Conservation (phyloP, 208 protist species). For the Tritrichomonas musculus region DNA sequence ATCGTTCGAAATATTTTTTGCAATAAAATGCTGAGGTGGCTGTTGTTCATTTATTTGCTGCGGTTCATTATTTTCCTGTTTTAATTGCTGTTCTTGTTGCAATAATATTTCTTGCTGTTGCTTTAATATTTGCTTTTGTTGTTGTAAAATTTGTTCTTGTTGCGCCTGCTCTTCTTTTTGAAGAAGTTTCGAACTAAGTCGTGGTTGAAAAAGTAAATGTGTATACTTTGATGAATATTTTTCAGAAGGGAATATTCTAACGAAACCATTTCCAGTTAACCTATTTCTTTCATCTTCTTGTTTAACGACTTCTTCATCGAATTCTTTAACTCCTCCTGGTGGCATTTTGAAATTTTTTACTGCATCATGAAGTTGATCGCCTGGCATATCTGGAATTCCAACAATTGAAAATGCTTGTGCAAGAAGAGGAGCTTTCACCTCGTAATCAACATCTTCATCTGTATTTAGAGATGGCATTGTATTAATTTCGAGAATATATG, state of each 20-base stretch:
- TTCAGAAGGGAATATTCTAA: not conserved
- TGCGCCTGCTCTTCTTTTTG: not conserved
- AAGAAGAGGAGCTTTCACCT: not conserved
- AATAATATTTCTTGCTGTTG: too few species aligned
- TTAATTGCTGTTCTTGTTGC: too few species aligned
- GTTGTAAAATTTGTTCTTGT: not conserved
- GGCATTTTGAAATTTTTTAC: not conserved
- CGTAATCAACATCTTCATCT: not conserved
- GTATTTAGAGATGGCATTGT: not conserved
- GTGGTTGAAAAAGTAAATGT: not conserved
- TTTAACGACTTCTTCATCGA: not conserved
- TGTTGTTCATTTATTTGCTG: too few species aligned
- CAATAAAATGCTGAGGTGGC: too few species aligned
- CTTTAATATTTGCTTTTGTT: too few species aligned
- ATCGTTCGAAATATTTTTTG: too few species aligned
- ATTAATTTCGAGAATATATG: conserved; percentile 38
- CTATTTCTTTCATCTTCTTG: not conserved
- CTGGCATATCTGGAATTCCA: not conserved
- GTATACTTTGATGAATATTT: not conserved
- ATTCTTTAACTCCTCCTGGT: not conserved
- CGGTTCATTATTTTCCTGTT: too few species aligned
- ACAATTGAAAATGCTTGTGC: not conserved
- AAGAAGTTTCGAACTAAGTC: not conserved
- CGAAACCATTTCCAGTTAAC: not conserved
- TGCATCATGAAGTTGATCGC: not conserved